Evolutionary conservation across 441 rosid genomes (phyloP).

Genomic region (Breynia disticha): DNA sequence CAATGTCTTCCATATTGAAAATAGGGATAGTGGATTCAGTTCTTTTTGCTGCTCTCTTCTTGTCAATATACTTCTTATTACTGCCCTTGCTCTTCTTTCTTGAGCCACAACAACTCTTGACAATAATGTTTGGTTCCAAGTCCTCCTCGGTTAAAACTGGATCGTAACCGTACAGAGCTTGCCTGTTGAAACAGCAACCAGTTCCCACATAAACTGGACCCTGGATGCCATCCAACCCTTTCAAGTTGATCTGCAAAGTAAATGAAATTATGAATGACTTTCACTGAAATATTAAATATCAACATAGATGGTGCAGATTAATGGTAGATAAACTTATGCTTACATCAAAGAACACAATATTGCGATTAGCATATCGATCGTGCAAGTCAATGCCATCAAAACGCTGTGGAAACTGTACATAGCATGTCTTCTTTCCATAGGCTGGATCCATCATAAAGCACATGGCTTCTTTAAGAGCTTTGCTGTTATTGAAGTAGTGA

Average conservation of each 20-base stretch:
- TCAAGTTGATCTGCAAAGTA: slow-evolving; percentile 80
- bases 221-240: slow-evolving; percentile 91
- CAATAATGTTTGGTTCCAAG: slow-evolving; percentile 81
- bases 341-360: slow-evolving; percentile 97
- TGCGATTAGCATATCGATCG: slow-evolving; percentile 98
- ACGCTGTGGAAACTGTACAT: slow-evolving; percentile 97
- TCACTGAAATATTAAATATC: not conserved
- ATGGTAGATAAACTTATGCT: slow-evolving; percentile 19
- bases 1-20: slow-evolving; percentile 96
- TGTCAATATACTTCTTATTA: slow-evolving; percentile 62
- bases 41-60: slow-evolving; percentile 66
- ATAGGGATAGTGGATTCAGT: slow-evolving; percentile 93
- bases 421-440: slow-evolving; percentile 83
- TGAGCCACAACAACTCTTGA: slow-evolving; percentile 92
- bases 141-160: slow-evolving; percentile 93
- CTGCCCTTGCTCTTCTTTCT: slow-evolving; percentile 71
- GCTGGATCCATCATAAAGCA: slow-evolving; percentile 97
- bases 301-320: slow-evolving; percentile 3
- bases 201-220: slow-evolving; percentile 99
- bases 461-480: slow-evolving; percentile 98
- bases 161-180: slow-evolving; percentile 93
- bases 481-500: slow-evolving; percentile 97
- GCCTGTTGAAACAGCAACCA: slow-evolving; percentile 94
- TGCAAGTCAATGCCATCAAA: slow-evolving; percentile 98
- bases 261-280: slow-evolving; percentile 3